phyloP scores from a whole-genome alignment of 768 basidiomycete genomes.

The Auricularia heimuer region DNA sequence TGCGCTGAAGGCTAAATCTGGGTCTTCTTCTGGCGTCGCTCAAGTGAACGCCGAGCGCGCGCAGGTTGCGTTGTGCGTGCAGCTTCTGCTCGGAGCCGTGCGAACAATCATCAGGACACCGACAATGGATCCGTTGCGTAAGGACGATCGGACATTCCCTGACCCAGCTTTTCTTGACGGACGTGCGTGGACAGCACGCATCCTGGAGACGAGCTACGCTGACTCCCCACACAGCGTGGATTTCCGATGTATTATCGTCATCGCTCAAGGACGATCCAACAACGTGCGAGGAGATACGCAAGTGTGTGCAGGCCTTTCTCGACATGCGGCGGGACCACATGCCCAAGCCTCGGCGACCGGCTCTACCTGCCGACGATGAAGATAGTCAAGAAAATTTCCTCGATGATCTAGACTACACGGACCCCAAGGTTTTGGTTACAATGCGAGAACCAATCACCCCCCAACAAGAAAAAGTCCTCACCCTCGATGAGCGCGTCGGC shows the following conservation, averaged over 20 bases:
- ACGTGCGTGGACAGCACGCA: constrained; percentile 28
- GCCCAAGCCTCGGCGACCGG: constrained; percentile 28
- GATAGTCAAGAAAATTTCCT: constrained; percentile 70
- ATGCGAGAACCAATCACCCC: constrained; percentile 30
- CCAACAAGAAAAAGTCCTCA: constrained; percentile 5
- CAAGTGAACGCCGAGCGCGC: background rate
- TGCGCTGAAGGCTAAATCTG: constrained; percentile 14
- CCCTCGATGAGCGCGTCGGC: constrained; percentile 39
- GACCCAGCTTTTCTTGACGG: constrained; percentile 48
- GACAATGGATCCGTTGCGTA: constrained; percentile 27
- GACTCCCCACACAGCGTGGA: constrained; percentile 39
- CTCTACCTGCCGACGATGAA: constrained; percentile 32
- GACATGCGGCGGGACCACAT: constrained; percentile 41
- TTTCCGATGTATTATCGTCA: constrained; percentile 38
- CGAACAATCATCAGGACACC: constrained; percentile 39
- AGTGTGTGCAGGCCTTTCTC: constrained; percentile 51
- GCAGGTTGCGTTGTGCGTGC: constrained; percentile 29
- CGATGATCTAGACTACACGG: constrained; percentile 23
- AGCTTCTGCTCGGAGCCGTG: constrained; percentile 47
- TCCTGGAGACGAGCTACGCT: constrained; percentile 1
- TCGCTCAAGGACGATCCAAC: constrained; percentile 32
- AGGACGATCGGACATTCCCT: constrained; percentile 40
- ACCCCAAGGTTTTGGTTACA: constrained; percentile 43
- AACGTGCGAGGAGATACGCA: constrained; percentile 46
- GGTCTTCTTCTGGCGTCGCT: constrained; percentile 10